Conservation (phyloP, 164 flowering plant species). For the Tinospora cordifolia region DNA sequence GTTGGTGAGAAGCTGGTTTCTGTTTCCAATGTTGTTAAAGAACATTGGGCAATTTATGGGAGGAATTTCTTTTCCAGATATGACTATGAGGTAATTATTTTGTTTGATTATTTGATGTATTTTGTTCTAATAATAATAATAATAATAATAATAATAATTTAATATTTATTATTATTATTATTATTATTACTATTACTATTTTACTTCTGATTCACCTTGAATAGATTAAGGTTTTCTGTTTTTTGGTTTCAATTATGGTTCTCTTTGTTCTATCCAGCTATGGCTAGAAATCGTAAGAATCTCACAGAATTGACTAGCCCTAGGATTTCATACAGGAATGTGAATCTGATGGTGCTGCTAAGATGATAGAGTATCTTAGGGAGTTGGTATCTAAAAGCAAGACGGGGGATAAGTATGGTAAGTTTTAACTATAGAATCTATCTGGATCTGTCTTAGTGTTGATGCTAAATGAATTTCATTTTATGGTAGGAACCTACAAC, state of each 20-base stretch:
- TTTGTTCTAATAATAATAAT: too few relatives aligned
- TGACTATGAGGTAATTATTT: constrained; percentile 78
- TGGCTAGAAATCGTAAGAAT: background rate
- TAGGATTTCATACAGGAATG: constrained; percentile 56
- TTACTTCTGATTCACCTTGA: background rate
- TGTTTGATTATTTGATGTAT: background rate
- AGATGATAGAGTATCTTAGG: constrained; percentile 80
- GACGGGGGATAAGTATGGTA: constrained; percentile 78
- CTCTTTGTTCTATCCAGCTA: constrained; percentile 4
- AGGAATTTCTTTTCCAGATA: constrained; percentile 97
- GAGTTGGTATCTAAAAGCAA: constrained; percentile 67
- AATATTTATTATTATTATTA: too few relatives aligned
- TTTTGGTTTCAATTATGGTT: background rate
- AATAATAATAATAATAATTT: too few relatives aligned
- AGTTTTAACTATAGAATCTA: constrained; percentile 13
- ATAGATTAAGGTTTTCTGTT: background rate
- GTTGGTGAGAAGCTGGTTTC: constrained; percentile 76
- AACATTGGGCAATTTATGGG: constrained; percentile 94
- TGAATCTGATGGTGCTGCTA: constrained; percentile 92
- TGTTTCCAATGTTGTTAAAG: constrained; percentile 79
- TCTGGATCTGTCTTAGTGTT: background rate
- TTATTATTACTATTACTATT: too few relatives aligned
- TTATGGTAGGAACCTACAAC: constrained; percentile 51
- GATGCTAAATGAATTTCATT: constrained; percentile 13
- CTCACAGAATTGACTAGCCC: background rate